These are phyloP conservation scores for Ophiocordyceps australis DNA, from an alignment of 2,329 filamentous ascomycete genomes.

Conservation along the genomic window DNA sequence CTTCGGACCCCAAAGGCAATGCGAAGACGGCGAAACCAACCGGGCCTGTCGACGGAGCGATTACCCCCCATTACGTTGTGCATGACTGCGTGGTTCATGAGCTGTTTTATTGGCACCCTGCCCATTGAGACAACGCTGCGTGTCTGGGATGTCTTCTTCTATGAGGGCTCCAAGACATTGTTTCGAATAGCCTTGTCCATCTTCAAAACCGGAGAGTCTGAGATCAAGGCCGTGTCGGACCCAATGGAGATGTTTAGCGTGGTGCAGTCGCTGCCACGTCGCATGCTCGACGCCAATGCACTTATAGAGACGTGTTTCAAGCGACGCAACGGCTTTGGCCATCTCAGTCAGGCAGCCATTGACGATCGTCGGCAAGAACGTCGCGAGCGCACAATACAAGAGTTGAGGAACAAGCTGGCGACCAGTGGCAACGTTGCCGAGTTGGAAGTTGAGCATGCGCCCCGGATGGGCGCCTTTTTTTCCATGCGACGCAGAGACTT, in stretches of 20 bases:
- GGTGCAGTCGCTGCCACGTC: constrained; percentile 71
- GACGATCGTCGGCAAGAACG: constrained; percentile 58
- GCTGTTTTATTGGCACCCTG: constrained; percentile 80
- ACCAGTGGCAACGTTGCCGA: constrained; percentile 14
- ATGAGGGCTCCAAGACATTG: constrained; percentile 83
- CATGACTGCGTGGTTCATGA: constrained; percentile 97
- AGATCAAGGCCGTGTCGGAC: constrained; percentile 64
- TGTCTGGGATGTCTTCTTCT: constrained; percentile 93
- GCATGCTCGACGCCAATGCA: constrained; percentile 62
- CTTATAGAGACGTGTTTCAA: constrained; percentile 73
- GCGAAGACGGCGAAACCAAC: constrained; percentile 18
- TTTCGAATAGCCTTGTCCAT: constrained; percentile 83
- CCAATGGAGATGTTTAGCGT: constrained; percentile 94
- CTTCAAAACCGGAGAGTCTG: constrained; percentile 71
- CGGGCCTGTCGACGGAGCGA: constrained; percentile 26
- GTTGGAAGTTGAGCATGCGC: constrained; percentile 8
- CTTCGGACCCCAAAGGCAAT: constrained; percentile 18
- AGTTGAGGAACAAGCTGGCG: constrained; percentile 11
- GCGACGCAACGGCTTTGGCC: constrained; percentile 61
- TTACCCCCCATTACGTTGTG: constrained; percentile 83
- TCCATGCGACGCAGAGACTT: constrained; percentile 19
- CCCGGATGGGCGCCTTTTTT: constrained; percentile 27
- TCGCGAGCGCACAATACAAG: constrained; percentile 31
- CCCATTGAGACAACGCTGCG: constrained; percentile 83
- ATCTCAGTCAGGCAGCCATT: constrained; percentile 66